Evolutionary conservation across 2,329 filamentous ascomycete species (phyloP), one percentile per base, ranked within the genome.

Genomic region (Dactylonectria estremocensis): DNA sequence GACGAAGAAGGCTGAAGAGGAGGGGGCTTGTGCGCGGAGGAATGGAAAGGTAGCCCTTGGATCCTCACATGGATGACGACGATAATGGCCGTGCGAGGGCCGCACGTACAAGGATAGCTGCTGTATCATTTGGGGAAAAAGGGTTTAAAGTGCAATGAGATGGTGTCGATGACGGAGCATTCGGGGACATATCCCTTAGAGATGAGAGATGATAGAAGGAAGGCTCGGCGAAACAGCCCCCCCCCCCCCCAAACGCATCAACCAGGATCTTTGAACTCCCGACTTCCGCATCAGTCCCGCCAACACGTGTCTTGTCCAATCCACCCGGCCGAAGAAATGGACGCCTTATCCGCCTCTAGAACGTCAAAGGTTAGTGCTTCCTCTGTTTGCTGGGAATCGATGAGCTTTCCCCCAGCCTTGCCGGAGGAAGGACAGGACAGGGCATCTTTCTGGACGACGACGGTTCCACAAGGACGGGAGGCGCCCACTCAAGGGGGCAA

Each of bases 91-190:
- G 64, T 61, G 56, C 59, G 48, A 69, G 58, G 55, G 66, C 59
- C 60, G 68, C 55, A 53, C 67, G 63, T 67, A 69, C 62, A 66
- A 72, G 64, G 73, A 73, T 66, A 50, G 61, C 52, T 67, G 55
- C 50, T 64, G 64, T 52, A 66, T 62, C 64, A 70, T 71, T 68
- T 60, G 68, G 20, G 56, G 20, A 52, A 54, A 61, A 57, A 45
- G 28, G 58, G 52, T 61, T 60, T 53, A 48, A 61, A 24, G 45
- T 28, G 48, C 31, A 66, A 45, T 66, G 43, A 24, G 20, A 46
- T 66, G 52, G 50, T 63, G 52, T 40, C 50, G 45, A 46, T 33
- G 45, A 33, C 31, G 11, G 45, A 57, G 52, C 16, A 46, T 50
- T 20, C 46, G 28, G 60, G 60, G 43, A 33, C 45, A 7, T 40